phyloP scores from a whole-genome alignment of 2,329 filamentous ascomycete genomes.

The Gaeumannomyces tritici region DNA sequence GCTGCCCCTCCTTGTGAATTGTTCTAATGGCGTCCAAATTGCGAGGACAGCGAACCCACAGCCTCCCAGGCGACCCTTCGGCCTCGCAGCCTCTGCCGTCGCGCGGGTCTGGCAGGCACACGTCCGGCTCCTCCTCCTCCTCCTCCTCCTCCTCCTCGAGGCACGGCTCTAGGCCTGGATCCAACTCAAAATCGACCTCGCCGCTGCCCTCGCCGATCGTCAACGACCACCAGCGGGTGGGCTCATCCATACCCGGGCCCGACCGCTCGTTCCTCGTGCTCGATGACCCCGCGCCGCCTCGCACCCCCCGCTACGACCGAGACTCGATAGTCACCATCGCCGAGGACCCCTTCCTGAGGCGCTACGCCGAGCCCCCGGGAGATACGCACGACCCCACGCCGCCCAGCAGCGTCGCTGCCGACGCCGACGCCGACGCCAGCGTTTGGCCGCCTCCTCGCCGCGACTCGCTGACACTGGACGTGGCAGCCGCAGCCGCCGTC shows the following conservation, averaged over 20 bases:
- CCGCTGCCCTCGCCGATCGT: not conserved
- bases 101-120: not conserved
- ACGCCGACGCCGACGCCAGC: conserved; percentile 12
- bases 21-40: conserved; percentile 1
- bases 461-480: conserved; percentile 31
- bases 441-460: conserved; percentile 35
- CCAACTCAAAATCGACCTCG: not conserved
- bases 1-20: not conserved
- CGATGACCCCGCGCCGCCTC: conserved; percentile 14
- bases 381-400: conserved; percentile 17
- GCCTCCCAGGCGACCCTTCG: not conserved
- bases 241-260: not conserved
- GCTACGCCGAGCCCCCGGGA: conserved; percentile 24
- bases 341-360: conserved; percentile 46
- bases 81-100: not conserved
- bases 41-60: not conserved
- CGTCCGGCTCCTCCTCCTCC: not conserved
- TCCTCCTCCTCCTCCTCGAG: not conserved
- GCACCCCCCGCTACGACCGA: conserved; percentile 18
- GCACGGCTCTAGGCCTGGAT: not conserved
- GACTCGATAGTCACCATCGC: conserved; percentile 43
- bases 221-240: not conserved
- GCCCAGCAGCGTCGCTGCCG: not conserved
- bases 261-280: conserved; percentile 11
- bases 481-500: not conserved